A percentile compares a stretch with the other conserved stretches of the same genome.
These are phyloP conservation scores for Pseudocercospora cruenta DNA, from an alignment of 2,329 filamentous ascomycete genomes.

Conservation along the genomic window DNA sequence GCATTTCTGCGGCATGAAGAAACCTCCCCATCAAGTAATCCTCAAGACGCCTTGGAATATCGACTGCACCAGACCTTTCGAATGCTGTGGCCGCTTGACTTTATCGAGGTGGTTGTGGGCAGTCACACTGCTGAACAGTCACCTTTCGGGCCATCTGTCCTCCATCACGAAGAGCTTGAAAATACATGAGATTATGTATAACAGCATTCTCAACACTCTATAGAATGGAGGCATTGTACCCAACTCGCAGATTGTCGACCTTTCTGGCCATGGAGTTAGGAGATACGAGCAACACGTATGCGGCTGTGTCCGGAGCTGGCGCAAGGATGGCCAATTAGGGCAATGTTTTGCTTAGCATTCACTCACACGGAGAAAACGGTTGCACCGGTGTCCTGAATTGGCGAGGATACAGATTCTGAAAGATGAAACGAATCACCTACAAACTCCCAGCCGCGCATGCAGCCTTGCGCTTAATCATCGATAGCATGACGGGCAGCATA, in stretches of 20 bases:
- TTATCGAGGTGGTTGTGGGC: not conserved
- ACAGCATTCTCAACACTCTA: not conserved
- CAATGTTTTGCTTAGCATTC: not conserved
- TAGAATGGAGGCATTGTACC: not conserved
- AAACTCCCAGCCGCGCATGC: not conserved
- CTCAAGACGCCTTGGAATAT: not conserved
- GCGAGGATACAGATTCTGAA: not conserved
- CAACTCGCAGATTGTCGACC: not conserved
- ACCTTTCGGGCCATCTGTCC: not conserved
- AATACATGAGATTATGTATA: not conserved
- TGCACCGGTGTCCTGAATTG: not conserved
- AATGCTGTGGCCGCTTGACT: not conserved
- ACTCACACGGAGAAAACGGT: not conserved
- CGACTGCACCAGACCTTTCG: not conserved
- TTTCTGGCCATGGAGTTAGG: not conserved
- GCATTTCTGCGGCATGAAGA: not conserved
- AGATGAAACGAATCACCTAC: not conserved
- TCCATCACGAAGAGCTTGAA: not conserved
- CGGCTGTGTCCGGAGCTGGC: not conserved
- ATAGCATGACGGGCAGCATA: not conserved
- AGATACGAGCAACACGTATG: not conserved
- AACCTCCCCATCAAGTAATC: not conserved
- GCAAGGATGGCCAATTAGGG: not conserved
- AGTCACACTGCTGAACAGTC: not conserved
- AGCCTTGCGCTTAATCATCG: too few species aligned